Evolutionary conservation across 2,329 filamentous ascomycete species (phyloP).

Genomic region (Lachnellula arida): DNA sequence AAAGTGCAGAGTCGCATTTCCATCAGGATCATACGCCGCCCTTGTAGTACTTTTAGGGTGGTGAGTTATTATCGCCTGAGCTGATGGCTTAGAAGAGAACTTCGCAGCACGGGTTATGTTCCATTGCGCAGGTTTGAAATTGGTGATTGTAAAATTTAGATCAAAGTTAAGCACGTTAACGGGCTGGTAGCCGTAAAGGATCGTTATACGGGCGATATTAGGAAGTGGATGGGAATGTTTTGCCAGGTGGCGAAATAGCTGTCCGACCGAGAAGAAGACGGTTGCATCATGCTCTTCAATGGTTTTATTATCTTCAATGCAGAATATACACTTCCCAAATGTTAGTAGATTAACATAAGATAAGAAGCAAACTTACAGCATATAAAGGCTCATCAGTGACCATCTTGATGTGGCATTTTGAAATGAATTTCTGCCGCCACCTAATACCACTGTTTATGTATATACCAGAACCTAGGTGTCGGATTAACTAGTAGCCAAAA

Average conservation of each 20-base stretch:
- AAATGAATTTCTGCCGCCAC: constrained; percentile 29
- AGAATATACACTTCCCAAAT: constrained; percentile 28
- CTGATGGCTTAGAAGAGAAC: constrained; percentile 23
- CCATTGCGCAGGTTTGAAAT: constrained; percentile 14
- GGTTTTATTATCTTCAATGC: constrained; percentile 27
- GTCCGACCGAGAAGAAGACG: constrained; percentile 28
- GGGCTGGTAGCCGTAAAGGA: constrained; percentile 25
- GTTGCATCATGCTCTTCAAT: constrained; percentile 32
- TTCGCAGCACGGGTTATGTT: constrained; percentile 22
- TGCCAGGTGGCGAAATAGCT: constrained; percentile 29
- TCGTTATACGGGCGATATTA: constrained; percentile 21
- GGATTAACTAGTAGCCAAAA: not conserved
- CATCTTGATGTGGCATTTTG: constrained; percentile 29
- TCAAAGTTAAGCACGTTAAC: constrained; percentile 28
- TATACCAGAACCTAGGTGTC: constrained; percentile 23
- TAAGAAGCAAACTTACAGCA: constrained; percentile 19
- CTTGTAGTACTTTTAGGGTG: constrained; percentile 21
- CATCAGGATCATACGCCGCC: constrained; percentile 24
- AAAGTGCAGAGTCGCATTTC: constrained; percentile 25
- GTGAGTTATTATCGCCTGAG: constrained; percentile 21
- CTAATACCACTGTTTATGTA: constrained; percentile 28
- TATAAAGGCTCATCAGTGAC: constrained; percentile 27
- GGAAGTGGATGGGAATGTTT: constrained; percentile 28
- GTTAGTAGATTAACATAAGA: not conserved
- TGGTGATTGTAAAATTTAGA: constrained; percentile 24